Conservation (phyloP, 192 early-diverging fungal species). For the Coemansia sp. region DNA sequence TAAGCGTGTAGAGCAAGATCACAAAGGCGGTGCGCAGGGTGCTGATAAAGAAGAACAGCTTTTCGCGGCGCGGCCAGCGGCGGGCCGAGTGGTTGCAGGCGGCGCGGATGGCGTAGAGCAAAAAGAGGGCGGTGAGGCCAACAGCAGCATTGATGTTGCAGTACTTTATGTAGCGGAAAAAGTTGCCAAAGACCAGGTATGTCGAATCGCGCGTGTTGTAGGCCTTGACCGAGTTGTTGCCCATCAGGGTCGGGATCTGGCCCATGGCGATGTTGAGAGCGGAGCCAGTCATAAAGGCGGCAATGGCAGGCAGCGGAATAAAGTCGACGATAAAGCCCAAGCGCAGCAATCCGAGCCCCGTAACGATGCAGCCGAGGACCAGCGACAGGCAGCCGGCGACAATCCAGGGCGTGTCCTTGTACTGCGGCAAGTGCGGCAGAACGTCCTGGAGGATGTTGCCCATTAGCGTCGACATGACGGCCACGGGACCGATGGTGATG, state of each 20-base stretch:
- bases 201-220: slow-evolving; percentile 65
- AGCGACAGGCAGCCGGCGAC: slow-evolving; percentile 58
- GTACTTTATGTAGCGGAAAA: slow-evolving; percentile 49
- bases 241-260: slow-evolving; percentile 76
- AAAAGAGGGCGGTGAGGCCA: slow-evolving; percentile 45
- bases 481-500: slow-evolving; percentile 69
- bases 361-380: slow-evolving; percentile 67
- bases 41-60: slow-evolving; percentile 60
- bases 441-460: slow-evolving; percentile 58
- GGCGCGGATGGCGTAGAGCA: slow-evolving; percentile 47
- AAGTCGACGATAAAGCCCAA: slow-evolving; percentile 86
- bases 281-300: slow-evolving; percentile 83
- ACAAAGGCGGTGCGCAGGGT: slow-evolving; percentile 72
- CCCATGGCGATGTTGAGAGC: slow-evolving; percentile 74
- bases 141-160: slow-evolving; percentile 48
- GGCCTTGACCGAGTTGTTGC: slow-evolving; percentile 60
- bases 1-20: slow-evolving; percentile 68
- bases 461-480: slow-evolving; percentile 73
- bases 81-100: slow-evolving; percentile 25
- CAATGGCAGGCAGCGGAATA: slow-evolving; percentile 76
- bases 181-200: slow-evolving; percentile 75
- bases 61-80: slow-evolving; percentile 48
- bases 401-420: slow-evolving; percentile 54
- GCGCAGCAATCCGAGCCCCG: slow-evolving; percentile 70
- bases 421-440: slow-evolving; percentile 36